Evolutionary conservation across 257 asterid species (phyloP).

Genomic region (Cynanchum wilfordii): DNA sequence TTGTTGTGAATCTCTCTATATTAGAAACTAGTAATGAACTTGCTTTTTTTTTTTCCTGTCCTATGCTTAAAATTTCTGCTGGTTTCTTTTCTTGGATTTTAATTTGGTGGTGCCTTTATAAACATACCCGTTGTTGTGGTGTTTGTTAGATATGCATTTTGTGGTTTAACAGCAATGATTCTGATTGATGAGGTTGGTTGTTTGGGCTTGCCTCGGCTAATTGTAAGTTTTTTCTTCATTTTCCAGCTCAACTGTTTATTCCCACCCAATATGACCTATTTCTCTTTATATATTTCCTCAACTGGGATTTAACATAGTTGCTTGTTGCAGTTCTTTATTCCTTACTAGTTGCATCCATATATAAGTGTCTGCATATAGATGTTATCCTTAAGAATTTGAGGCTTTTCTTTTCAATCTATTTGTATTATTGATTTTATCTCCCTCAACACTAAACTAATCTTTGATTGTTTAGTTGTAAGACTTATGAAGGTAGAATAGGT

Average conservation of each 20-base stretch:
- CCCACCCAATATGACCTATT: no score
- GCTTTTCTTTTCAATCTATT: no score
- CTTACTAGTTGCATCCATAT: no score
- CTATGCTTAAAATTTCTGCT: background rate
- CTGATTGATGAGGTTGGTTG: constrained; percentile 79
- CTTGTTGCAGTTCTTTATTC: no score
- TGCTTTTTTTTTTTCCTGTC: background rate
- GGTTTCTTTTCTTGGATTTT: background rate
- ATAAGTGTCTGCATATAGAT: no score
- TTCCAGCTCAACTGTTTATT: no score
- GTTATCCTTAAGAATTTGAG: no score
- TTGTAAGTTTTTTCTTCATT: no score
- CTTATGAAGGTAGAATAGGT: constrained; percentile 95
- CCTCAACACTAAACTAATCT: background rate
- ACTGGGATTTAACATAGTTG: no score
- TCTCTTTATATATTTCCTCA: no score
- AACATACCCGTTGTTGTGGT: constrained; percentile 14
- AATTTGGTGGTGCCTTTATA: background rate
- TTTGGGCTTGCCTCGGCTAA: no score
- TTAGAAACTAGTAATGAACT: background rate
- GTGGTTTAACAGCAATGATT: constrained; percentile 97
- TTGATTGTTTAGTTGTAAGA: constrained; percentile 65
- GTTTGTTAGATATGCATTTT: constrained; percentile 60
- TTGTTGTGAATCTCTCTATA: no score
- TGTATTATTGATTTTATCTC: background rate